Base-by-base conservation (phyloP, 2,329 filamentous ascomycete species). In the Xylaria sp. region DNA sequence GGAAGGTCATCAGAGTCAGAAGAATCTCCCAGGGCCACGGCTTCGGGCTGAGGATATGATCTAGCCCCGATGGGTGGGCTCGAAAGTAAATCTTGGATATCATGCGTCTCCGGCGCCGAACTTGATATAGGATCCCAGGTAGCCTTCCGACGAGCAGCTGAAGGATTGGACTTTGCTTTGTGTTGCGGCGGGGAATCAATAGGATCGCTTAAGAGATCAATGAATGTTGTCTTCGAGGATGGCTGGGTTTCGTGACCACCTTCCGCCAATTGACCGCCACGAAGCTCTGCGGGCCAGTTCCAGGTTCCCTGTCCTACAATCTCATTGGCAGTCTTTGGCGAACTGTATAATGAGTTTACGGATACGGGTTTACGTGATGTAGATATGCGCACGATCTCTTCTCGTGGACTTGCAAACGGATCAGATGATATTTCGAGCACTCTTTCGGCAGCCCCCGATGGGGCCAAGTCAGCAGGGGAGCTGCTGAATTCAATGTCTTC, bases 81-180 rank as follows among this genome's bases (percentile, higher is more conserved):
- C 11, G 63, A 55, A 11, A 68, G 53, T 4, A 56, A 48, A 29
- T 63, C 29, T 4, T 72, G 53, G n/a, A 57, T 31, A 15, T 59
- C 59, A 19, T 70, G 57, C 71, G 60, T 58, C 46, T 83, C 78
- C 1, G 82, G 83, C 3, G 81, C 81, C 1, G 81, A 84, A 68
- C 82, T 85, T 0, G 82, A 85, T 52, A 84, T 84, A 0, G 80
- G 81, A 67, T 83, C 81, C 81, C 80, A 83, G 0, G 73, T 72
- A 3, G 69, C 70, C 4, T 71, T 67, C 19, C 68, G 58, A 33
- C 31, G 54, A 47, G 51, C 3, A 46, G 65, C 75, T 4, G 70
- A 60, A 5, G 66, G 44, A 15, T 62, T 70, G 1, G 58, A 40
- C 25, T 55, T 61, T 13, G 52, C 10, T 33, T 67, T 64, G n/a